Evolutionary conservation across 352 stramenopile species (phyloP).

Genomic region (Globisporangium splendens): DNA sequence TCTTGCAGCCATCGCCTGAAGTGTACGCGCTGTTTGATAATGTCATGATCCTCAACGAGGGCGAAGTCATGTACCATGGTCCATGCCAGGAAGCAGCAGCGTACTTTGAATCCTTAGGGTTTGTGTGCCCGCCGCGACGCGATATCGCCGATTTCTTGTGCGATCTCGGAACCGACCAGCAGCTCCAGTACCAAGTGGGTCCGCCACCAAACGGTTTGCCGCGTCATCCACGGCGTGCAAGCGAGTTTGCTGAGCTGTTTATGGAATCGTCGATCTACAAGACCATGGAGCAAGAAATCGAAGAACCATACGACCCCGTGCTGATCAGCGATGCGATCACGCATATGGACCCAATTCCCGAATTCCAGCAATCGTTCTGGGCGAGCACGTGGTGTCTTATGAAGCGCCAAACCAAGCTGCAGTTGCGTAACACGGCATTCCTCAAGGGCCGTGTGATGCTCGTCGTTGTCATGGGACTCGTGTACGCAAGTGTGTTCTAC

Average conservation of each 20-base stretch:
- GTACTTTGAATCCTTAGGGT: conserved; percentile 83
- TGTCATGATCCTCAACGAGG: conserved; percentile 89
- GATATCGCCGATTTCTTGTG: conserved; percentile 92
- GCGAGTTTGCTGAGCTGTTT: conserved; percentile 43
- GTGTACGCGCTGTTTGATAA: conserved; percentile 93
- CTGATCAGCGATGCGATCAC: conserved; percentile 76
- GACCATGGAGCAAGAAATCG: conserved; percentile 65
- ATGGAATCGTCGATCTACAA: conserved; percentile 35
- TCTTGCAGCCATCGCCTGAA: conserved; percentile 91
- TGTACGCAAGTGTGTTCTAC: conserved; percentile 54
- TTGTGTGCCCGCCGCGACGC: conserved; percentile 43
- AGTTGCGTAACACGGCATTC: conserved; percentile 51
- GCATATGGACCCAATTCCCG: conserved; percentile 31
- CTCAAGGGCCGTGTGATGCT: conserved; percentile 42
- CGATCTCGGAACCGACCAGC: conserved; percentile 43
- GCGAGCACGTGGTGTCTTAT: conserved; percentile 39
- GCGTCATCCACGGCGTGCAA: conserved; percentile 20
- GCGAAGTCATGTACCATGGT: conserved; percentile 87
- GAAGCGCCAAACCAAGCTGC: conserved; percentile 73
- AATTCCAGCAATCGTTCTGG: conserved; percentile 45
- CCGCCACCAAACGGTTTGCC: conserved; percentile 2
- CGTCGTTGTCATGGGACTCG: conserved; percentile 45
- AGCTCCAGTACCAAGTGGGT: conserved; percentile 28
- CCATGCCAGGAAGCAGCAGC: conserved; percentile 41
- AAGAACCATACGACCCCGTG: conserved; percentile 88